These are phyloP conservation scores for Pythium phragmiticola DNA, from an alignment of 352 stramenopile species.

Conservation along the genomic window DNA sequence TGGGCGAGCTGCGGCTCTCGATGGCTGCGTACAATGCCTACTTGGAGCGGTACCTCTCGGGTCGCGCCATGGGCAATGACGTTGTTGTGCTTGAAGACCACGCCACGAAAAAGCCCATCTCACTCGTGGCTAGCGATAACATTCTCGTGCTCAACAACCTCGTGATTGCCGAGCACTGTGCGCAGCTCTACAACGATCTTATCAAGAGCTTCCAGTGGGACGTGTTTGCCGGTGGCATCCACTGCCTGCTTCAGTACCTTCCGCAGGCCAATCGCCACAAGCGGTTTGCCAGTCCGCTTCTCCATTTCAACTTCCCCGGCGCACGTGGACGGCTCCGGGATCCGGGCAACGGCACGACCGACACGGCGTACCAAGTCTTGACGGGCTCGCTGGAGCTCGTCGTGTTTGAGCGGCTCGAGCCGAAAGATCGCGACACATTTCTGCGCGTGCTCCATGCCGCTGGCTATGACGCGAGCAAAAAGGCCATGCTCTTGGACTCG, in stretches of 20 bases:
- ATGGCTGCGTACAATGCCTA: constrained; percentile 79
- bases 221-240: constrained; percentile 76
- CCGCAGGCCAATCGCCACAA: constrained; percentile 60
- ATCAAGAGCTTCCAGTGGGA: constrained; percentile 86
- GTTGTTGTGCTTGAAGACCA: constrained; percentile 68
- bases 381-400: constrained; percentile 76
- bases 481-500: constrained; percentile 74
- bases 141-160: constrained; percentile 77
- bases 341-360: constrained; percentile 77
- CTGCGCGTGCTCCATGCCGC: constrained; percentile 53
- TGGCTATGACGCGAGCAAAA: constrained; percentile 60
- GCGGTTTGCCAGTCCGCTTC: constrained; percentile 59
- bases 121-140: constrained; percentile 63
- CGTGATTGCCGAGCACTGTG: constrained; percentile 64
- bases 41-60: constrained; percentile 72
- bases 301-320: constrained; percentile 82
- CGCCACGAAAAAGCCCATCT: constrained; percentile 65
- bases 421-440: constrained; percentile 58
- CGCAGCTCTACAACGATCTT: constrained; percentile 72
- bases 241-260: constrained; percentile 82
- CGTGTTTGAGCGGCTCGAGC: constrained; percentile 82
- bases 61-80: constrained; percentile 43
- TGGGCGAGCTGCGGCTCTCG: constrained; percentile 64
- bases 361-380: constrained; percentile 77
- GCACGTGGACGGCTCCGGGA: constrained; percentile 56